A percentile compares a stretch with the other conserved stretches of the same genome.
These are phyloP conservation scores for Aristolochia fimbriata DNA, from an alignment of 164 flowering plant genomes.

Conservation along the genomic window DNA sequence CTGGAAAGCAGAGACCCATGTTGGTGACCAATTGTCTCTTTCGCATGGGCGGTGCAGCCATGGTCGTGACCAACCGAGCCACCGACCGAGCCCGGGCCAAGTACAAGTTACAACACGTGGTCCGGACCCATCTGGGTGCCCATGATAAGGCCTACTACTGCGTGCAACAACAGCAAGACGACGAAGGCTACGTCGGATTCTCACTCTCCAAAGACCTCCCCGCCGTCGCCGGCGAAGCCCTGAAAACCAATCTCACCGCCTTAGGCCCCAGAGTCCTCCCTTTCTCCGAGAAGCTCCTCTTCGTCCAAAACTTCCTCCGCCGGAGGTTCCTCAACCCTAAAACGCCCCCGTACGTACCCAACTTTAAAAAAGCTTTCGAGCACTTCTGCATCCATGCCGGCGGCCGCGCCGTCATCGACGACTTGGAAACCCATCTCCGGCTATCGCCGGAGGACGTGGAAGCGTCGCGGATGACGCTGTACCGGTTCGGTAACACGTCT, in stretches of 20 bases:
- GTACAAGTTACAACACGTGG: conserved; percentile 58
- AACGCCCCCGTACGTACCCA: conserved; percentile 68
- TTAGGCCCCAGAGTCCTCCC: conserved; percentile 73
- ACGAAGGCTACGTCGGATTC: conserved; percentile 53
- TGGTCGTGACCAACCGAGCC: conserved; percentile 51
- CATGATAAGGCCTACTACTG: conserved; percentile 63
- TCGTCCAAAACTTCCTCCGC: conserved; percentile 41
- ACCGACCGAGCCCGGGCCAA: conserved; percentile 39
- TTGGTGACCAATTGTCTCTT: conserved; percentile 70
- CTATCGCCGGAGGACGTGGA: conserved; percentile 49
- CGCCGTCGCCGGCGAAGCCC: conserved; percentile 65
- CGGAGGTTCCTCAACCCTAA: conserved; percentile 44
- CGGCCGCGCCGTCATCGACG: conserved; percentile 78
- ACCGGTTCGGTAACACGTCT: conserved; percentile 68
- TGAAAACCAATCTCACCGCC: conserved; percentile 63
- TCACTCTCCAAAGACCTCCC: conserved; percentile 64
- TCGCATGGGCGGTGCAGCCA: conserved; percentile 64
- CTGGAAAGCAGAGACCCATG: conserved; percentile 68
- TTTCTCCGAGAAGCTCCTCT: conserved; percentile 57
- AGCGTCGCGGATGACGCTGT: conserved; percentile 76
- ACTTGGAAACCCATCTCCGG: conserved; percentile 71
- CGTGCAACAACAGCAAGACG: conserved; percentile 71
- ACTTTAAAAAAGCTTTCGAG: conserved; percentile 71
- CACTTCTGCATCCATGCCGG: conserved; percentile 89
- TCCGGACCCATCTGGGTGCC: conserved; percentile 64